phyloP scores from a whole-genome alignment of 768 basidiomycete genomes.

The Hortiboletus flavorubellus region DNA sequence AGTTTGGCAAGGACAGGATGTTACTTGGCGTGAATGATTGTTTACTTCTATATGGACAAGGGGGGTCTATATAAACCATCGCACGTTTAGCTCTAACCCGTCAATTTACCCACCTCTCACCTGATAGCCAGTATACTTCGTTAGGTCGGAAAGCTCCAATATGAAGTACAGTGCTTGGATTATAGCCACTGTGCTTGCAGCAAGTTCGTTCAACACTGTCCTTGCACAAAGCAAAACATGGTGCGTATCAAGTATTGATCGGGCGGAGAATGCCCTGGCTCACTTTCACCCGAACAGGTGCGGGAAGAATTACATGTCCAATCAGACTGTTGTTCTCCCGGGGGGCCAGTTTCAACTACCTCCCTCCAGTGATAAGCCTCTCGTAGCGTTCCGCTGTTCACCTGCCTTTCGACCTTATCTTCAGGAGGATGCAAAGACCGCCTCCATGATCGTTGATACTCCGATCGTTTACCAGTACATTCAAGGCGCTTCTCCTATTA shows the following conservation, averaged over 20 bases:
- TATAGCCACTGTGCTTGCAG: conserved; percentile 10
- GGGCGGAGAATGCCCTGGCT: neutral
- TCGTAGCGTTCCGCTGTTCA: conserved; percentile 45
- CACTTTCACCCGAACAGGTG: conserved; percentile 36
- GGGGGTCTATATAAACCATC: conserved; percentile 3
- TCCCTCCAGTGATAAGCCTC: conserved; percentile 31
- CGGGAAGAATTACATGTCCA: conserved; percentile 46
- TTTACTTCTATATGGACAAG: neutral
- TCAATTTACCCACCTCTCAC: neutral
- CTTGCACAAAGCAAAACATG: conserved; percentile 26
- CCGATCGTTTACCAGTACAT: conserved; percentile 31
- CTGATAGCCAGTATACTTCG: neutral
- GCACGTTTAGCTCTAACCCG: neutral
- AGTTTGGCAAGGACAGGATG: neutral
- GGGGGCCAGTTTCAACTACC: conserved; percentile 45
- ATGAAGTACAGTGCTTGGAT: conserved; percentile 18
- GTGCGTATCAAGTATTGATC: conserved; percentile 3
- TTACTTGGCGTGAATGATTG: neutral
- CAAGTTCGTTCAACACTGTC: neutral
- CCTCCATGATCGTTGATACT: conserved; percentile 9
- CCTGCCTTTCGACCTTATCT: conserved; percentile 48
- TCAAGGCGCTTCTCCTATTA: conserved; percentile 33
- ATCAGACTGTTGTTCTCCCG: conserved; percentile 40
- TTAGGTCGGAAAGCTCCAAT: neutral
- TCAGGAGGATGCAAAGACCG: conserved; percentile 33